phyloP scores from a whole-genome alignment of 495 filamentous ascomycete genomes.

The Daldinia loculata region DNA sequence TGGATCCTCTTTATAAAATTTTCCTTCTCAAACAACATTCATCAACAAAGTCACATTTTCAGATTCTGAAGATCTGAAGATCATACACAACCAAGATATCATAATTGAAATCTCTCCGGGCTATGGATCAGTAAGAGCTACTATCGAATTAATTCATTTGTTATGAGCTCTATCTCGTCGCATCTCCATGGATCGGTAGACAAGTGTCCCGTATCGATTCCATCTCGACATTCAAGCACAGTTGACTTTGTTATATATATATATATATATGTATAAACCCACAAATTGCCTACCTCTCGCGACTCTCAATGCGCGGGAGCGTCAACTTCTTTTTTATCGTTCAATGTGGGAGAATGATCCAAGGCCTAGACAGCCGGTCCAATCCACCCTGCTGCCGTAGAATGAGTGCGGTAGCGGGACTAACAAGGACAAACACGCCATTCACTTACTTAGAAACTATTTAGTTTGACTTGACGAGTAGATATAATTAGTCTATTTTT shows the following conservation, averaged over 20 bases:
- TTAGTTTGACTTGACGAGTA: not conserved
- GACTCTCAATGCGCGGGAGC: conserved; percentile 59
- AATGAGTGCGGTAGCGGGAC: conserved; percentile 63
- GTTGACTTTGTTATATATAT: conserved; percentile 3
- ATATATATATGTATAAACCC: conserved; percentile 39
- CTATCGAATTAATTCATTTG: not conserved
- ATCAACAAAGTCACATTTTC: conserved; percentile 1
- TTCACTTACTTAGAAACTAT: not conserved
- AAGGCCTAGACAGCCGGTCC: conserved; percentile 69
- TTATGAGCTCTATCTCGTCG: not conserved
- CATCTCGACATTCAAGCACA: not conserved
- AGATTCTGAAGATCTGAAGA: not conserved
- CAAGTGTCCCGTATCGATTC: conserved; percentile 20
- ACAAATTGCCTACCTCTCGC: conserved; percentile 67
- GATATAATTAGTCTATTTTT: conserved; percentile 3
- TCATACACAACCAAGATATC: not conserved
- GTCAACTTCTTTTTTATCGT: conserved; percentile 65
- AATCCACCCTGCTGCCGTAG: conserved; percentile 67
- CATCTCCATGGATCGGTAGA: conserved; percentile 1
- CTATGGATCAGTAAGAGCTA: not conserved
- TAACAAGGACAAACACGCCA: conserved; percentile 65
- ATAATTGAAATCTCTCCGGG: not conserved
- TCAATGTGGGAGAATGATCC: conserved; percentile 65
- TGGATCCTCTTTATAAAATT: not conserved
- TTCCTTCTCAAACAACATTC: conserved; percentile 4